phyloP scores from a whole-genome alignment of 805 yeast species.

The Danielia oregonensis region DNA sequence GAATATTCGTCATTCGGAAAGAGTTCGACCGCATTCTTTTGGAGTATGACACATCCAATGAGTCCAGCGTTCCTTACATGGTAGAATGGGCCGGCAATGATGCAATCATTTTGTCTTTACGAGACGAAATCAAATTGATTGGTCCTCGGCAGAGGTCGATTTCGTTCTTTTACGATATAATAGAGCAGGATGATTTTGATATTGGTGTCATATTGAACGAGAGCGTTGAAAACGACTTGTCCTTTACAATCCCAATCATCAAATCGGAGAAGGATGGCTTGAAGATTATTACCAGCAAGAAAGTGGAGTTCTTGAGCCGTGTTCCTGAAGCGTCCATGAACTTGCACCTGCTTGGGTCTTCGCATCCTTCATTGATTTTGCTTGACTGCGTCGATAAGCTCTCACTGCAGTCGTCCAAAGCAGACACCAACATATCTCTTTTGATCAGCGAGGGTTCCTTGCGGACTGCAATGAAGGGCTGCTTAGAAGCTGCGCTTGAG shows the following conservation, averaged over 20 bases:
- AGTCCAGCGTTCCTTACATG: constrained; percentile 38
- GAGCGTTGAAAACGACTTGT: constrained; percentile 13
- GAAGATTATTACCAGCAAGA: constrained; percentile 54
- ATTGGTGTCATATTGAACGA: constrained; percentile 19
- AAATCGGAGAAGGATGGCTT: constrained; percentile 69
- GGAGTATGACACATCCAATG: constrained; percentile 41
- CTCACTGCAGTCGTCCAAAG: constrained; percentile 67
- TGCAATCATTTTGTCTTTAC: constrained; percentile 61
- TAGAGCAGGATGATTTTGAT: constrained; percentile 27
- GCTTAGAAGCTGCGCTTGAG: constrained; percentile 69
- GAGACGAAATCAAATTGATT: constrained; percentile 62
- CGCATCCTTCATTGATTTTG: constrained; percentile 76
- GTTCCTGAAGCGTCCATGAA: constrained; percentile 57
- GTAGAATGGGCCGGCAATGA: constrained; percentile 86
- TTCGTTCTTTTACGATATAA: constrained; percentile 47
- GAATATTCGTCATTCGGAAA: constrained; percentile 48
- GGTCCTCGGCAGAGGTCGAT: constrained; percentile 66
- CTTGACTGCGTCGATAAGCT: constrained; percentile 68
- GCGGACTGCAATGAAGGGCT: constrained; percentile 59
- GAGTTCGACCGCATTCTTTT: constrained; percentile 43
- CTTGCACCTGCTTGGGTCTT: constrained; percentile 78
- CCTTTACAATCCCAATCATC: constrained; percentile 35
- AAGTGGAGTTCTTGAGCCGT: constrained; percentile 58
- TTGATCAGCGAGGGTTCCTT: constrained; percentile 44
- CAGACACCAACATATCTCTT: constrained; percentile 67